Conservation (phyloP, 495 filamentous ascomycete genomes). For the Recurvomyces mirabilis region DNA sequence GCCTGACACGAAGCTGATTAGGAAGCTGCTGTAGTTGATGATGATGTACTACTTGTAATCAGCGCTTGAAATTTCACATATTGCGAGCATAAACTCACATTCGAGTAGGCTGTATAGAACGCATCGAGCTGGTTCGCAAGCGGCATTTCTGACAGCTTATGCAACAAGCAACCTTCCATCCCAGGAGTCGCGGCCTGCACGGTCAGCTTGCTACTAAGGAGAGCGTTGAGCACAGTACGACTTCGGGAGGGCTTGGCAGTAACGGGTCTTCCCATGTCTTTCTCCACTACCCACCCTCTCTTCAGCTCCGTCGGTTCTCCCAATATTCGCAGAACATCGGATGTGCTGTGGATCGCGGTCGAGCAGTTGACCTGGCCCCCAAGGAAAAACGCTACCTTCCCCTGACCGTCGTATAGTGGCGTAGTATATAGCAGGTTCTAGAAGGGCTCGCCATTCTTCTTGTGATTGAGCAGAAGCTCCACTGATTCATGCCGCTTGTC, state of each 20-base stretch:
- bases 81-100: conserved; percentile 24
- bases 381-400: conserved; percentile 38
- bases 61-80: background rate
- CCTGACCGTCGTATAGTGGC: conserved; percentile 37
- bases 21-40: conserved; percentile 26
- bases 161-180: conserved; percentile 33
- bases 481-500: conserved; percentile 35
- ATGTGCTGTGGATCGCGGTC: conserved; percentile 37
- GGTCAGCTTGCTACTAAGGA: conserved; percentile 22
- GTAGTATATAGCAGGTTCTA: conserved; percentile 46
- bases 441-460: conserved; percentile 42
- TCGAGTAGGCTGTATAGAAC: conserved; percentile 41
- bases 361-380: conserved; percentile 49
- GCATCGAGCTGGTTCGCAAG: conserved; percentile 34
- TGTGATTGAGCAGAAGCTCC: conserved; percentile 43
- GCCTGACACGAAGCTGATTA: conserved; percentile 17
- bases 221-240: conserved; percentile 27
- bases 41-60: conserved; percentile 27
- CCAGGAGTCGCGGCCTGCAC: conserved; percentile 22
- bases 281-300: conserved; percentile 7
- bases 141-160: conserved; percentile 31
- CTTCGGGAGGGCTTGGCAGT: conserved; percentile 9
- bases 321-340: conserved; percentile 41
- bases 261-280: background rate
- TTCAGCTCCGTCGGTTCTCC: conserved; percentile 25